Base-by-base conservation (phyloP, 805 yeast species). In the Saccharomycopsis fibuligera region DNA sequence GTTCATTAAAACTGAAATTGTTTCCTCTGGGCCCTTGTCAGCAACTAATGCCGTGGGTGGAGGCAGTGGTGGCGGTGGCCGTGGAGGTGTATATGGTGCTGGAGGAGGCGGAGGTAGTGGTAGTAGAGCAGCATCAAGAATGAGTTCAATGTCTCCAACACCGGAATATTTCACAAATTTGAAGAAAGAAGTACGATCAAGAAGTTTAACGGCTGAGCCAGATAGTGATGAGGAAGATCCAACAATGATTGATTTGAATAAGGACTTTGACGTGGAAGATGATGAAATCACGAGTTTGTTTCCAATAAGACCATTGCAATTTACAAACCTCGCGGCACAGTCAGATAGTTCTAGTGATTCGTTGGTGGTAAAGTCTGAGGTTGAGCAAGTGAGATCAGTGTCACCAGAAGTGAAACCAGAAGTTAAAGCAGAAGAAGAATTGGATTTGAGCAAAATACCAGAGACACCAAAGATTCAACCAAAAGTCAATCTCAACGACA, bases 11-110 rank as follows among this genome's bases (percentile, higher is more conserved):
- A 83, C 90, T 0, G 84, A 79, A 56, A 67, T 84, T 33, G 82
- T 85, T 5, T 74, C 84, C 2, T 69, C 85, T 1, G 95, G 95
- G 16, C 88, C 91, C 0, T 67, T 86, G 48, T 78, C 90, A 5
- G 31, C 47, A 5, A 33, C 48, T 9, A 30, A 9, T 22, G 39
- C 38, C 17, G 30, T 42, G 17, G 46, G 35, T n/a, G 25, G 37
- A 22, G 38, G 45, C 25, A 39, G 43, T 2, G 41, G 35, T 14
- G 35, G 48, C 24, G 37, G 31, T n/a, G 16, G 25, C 3, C 22
- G 46, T n/a, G n/a, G n/a, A n/a, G n/a, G n/a, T n/a, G n/a, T n/a
- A n/a, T n/a, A n/a, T n/a, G n/a, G n/a, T n/a, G n/a, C n/a, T n/a
- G n/a, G n/a, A n/a, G n/a, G n/a, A n/a, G 44, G 36, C 17, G 19